A percentile compares a stretch with the other conserved stretches of the same genome.
Evolutionary conservation across 768 basidiomycete genomes (phyloP).

Genomic region (Stropharia rugosoannulata): DNA sequence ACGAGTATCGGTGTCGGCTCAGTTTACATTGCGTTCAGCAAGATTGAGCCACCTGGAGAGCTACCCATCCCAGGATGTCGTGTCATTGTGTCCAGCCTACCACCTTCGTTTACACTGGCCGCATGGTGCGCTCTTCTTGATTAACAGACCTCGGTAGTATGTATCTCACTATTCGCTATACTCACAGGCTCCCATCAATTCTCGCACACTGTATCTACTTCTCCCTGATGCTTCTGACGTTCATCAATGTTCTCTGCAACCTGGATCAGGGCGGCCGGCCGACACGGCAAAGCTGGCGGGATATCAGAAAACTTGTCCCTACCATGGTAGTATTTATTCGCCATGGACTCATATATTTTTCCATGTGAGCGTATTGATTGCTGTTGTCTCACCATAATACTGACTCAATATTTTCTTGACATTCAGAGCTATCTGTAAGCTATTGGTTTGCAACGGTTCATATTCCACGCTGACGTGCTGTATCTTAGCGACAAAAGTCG

Average conservation of each 20-base stretch:
- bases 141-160: neutral
- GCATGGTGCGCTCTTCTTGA: slow-evolving; percentile 11
- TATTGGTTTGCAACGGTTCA: neutral
- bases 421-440: slow-evolving; percentile 12
- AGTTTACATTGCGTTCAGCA: slow-evolving; percentile 5
- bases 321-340: slow-evolving; percentile 20
- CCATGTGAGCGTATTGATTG: slow-evolving; percentile 10
- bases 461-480: neutral
- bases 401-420: too few species aligned
- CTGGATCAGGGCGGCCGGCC: slow-evolving; percentile 5
- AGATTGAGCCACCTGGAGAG: neutral
- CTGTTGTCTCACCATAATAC: neutral
- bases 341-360: slow-evolving; percentile 20
- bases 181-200: slow-evolving; percentile 19
- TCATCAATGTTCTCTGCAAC: slow-evolving; percentile 14
- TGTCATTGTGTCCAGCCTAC: slow-evolving; percentile 1
- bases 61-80: slow-evolving; percentile 13
- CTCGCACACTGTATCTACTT: slow-evolving; percentile 15
- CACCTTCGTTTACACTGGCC: slow-evolving; percentile 16
- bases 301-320: slow-evolving; percentile 17
- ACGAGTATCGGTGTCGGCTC: slow-evolving; percentile 18
- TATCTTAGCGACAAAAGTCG: slow-evolving; percentile 13
- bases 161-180: neutral
- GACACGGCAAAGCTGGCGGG: slow-evolving; percentile 7
- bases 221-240: slow-evolving; percentile 16